These are phyloP conservation scores for Citrus trifoliata DNA, from an alignment of 345 rosid genomes.

Conservation along the genomic window DNA sequence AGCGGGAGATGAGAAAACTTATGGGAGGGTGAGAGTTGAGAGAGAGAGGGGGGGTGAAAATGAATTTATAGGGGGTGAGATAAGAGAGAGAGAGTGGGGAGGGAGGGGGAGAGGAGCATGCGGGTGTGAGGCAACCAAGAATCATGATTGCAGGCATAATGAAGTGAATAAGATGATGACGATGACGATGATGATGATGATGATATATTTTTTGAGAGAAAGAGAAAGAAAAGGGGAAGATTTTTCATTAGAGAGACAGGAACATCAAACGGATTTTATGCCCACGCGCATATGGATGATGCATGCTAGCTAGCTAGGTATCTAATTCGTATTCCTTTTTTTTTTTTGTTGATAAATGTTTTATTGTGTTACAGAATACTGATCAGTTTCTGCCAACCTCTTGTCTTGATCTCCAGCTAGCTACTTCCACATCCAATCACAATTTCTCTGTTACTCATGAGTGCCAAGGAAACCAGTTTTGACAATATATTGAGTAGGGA, in stretches of 20 bases:
- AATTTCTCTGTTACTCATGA: slow-evolving; percentile 23
- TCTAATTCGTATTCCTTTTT: not conserved
- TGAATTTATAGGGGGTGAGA: slow-evolving; percentile 28
- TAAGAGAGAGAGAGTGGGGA: slow-evolving; percentile 32
- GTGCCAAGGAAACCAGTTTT: slow-evolving; percentile 23
- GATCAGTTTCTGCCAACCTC: not conserved
- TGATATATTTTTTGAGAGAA: not conserved
- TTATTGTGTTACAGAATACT: not conserved
- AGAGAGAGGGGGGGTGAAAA: slow-evolving; percentile 23
- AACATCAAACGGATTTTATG: slow-evolving; percentile 38
- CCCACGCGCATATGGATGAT: slow-evolving; percentile 50
- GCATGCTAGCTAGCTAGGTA: not conserved
- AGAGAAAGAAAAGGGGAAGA: slow-evolving; percentile 2
- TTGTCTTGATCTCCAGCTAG: not conserved
- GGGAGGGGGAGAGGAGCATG: slow-evolving; percentile 55
- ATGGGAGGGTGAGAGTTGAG: slow-evolving; percentile 22
- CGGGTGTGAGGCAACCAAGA: slow-evolving; percentile 96
- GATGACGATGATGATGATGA: slow-evolving; percentile 5
- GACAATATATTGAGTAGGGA: slow-evolving; percentile 4
- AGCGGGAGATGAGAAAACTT: not conserved
- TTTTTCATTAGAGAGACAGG: slow-evolving; percentile 30
- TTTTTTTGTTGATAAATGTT: not conserved
- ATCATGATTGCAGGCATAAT: slow-evolving; percentile 96
- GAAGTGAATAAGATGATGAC: slow-evolving; percentile 67
- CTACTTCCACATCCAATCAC: slow-evolving; percentile 13